Base-by-base conservation (phyloP, 306 rosid species). In the Prinsepia uniflora region DNA sequence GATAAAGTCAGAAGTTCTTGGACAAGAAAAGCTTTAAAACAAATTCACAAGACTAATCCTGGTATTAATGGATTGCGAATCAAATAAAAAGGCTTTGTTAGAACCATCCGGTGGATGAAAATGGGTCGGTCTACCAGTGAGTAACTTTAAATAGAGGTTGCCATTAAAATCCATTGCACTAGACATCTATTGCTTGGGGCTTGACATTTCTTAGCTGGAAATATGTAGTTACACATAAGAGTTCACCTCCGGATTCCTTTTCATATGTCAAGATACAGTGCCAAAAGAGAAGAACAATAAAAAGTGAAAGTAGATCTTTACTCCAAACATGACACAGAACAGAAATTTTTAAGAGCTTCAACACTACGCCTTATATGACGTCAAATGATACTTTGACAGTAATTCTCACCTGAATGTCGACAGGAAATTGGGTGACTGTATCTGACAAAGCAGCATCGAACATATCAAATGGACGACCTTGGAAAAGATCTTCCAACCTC, bases 401-500 rank as follows among this genome's bases (percentile, higher is more conserved):
- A 19, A 53, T 8, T 52, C 43, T 53, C 34, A 92, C 98, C 95
- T 89, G 98, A 57, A 92, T 86, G 69, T 90, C 96, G 54, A 92
- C 93, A 0, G 93, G 96, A 79, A 79, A 92, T 69, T 73, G 88
- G 14, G 87, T 62, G 61, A 90, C 96, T 0, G 93, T 86, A 77
- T 92, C 85, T 6, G 98, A 88, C 12, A 90, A 87, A 43, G 98
- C 96, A 82, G 98, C 98, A 80, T 92, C 98, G 22, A 77, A 87
- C 98, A 92, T 88, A 80, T 92, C 98, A 49, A 83, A 92, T 7
- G 98, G 96, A 10, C 89, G 85, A 14, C 96, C 91, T 60, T 83
- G 81, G 49, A 88, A 92, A 13, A 92, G 96, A 78, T 92, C 91
- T 4, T 48, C 75, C 69, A 90, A 71, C 65, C 96, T 70, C 59